Conservation (phyloP, 495 filamentous ascomycete species). For the Xanthoparmelia taractica region DNA sequence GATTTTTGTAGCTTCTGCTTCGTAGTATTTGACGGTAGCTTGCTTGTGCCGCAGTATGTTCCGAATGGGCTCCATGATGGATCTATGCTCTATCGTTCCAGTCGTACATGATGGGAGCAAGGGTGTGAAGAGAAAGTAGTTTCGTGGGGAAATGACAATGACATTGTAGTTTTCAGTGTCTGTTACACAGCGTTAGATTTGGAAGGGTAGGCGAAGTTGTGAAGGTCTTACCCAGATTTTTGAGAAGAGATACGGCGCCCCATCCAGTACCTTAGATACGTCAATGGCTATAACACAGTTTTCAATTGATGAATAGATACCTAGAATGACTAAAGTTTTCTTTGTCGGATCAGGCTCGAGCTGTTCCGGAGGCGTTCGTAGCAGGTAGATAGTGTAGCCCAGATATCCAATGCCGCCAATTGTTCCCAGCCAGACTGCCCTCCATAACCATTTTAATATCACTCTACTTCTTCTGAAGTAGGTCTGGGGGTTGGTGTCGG, state of each 20-base stretch:
- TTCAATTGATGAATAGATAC: conserved; percentile 43
- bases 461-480: conserved; percentile 31
- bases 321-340: conserved; percentile 95
- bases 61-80: conserved; percentile 97
- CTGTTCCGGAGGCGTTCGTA: conserved; percentile 77
- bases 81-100: conserved; percentile 94
- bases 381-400: conserved; percentile 71
- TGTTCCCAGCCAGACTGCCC: conserved; percentile 61
- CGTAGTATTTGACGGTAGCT: conserved; percentile 87
- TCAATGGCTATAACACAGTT: conserved; percentile 14
- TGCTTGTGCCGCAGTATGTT: conserved; percentile 92
- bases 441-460: conserved; percentile 64
- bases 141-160: conserved; percentile 85
- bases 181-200: not conserved
- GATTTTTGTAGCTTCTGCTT: conserved; percentile 95
- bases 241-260: conserved; percentile 92
- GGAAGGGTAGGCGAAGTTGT: not conserved
- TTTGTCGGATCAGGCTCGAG: conserved; percentile 71
- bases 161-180: conserved; percentile 99
- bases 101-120: conserved; percentile 95
- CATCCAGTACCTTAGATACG: conserved; percentile 71
- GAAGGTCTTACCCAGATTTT: conserved; percentile 41
- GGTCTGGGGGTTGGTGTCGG: conserved; percentile 25
- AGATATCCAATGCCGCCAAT: conserved; percentile 61
- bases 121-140: conserved; percentile 99